Percentiles rank a stretch among this genome's conserved stretches.
These are phyloP conservation scores for Pythium apleroticum DNA, from an alignment of 352 stramenopile species.

Conservation along the genomic window DNA sequence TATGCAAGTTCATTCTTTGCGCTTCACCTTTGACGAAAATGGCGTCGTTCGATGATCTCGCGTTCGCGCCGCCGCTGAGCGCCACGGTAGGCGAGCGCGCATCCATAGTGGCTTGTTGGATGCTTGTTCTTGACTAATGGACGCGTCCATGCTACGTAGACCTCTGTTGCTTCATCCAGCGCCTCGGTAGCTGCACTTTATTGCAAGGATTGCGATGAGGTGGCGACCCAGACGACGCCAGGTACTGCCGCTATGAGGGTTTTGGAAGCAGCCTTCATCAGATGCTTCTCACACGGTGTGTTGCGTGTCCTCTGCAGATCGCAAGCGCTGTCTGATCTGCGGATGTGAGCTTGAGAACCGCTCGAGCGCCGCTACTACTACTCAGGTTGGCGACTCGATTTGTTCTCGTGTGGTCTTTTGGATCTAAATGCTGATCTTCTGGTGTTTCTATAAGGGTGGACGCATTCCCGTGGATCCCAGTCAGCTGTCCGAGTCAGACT, in stretches of 20 bases:
- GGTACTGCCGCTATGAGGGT: conserved; percentile 27
- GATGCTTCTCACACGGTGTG: neutral
- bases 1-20: neutral
- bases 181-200: conserved; percentile 33
- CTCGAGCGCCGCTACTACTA: conserved; percentile 7
- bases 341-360: conserved; percentile 52
- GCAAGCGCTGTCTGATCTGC: conserved; percentile 65
- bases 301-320: conserved; percentile 32
- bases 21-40: neutral
- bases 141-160: neutral
- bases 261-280: neutral
- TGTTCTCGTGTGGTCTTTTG: neutral
- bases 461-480: neutral
- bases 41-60: conserved; percentile 74
- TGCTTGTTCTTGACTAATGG: neutral
- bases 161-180: neutral
- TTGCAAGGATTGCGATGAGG: conserved; percentile 66
- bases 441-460: neutral
- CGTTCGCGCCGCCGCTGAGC: conserved; percentile 39
- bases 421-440: too few species aligned
- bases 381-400: neutral
- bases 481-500: neutral
- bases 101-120: neutral
- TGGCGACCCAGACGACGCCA: conserved; percentile 44
- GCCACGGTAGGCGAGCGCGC: conserved; percentile 1